phyloP scores from a whole-genome alignment of 1,139 yeast species.

The Eremothecium coryli region DNA sequence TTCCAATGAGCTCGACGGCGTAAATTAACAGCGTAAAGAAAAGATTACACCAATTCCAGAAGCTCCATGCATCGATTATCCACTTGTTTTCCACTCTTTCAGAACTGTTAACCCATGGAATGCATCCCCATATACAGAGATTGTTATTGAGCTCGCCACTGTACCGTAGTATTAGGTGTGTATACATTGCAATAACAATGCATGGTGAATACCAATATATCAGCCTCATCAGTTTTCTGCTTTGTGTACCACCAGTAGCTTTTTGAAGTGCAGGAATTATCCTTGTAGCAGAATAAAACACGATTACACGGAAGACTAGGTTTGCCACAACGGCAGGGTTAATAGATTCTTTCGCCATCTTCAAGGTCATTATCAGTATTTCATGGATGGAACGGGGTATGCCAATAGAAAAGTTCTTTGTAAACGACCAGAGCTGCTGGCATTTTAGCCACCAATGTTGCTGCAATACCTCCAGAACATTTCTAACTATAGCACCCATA shows the following conservation, averaged over 20 bases:
- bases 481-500: slow-evolving; percentile 11
- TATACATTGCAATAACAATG: slow-evolving; percentile 85
- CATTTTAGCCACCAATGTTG: slow-evolving; percentile 6
- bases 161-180: slow-evolving; percentile 86
- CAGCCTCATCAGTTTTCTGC: slow-evolving; percentile 42
- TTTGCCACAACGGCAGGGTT: slow-evolving; percentile 77
- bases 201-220: slow-evolving; percentile 89
- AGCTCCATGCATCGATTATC: slow-evolving; percentile 72
- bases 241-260: slow-evolving; percentile 23
- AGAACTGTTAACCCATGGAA: slow-evolving; percentile 11
- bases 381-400: slow-evolving; percentile 35
- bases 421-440: slow-evolving; percentile 35
- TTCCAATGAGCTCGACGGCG: slow-evolving; percentile 57
- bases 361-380: slow-evolving; percentile 50
- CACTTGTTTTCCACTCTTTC: slow-evolving; percentile 21
- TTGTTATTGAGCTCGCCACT: slow-evolving; percentile 64
- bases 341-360: slow-evolving; percentile 64
- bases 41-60: slow-evolving; percentile 96
- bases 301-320: slow-evolving; percentile 74
- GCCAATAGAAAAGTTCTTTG: slow-evolving; percentile 39
- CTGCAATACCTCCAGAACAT: background rate
- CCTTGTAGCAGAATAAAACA: slow-evolving; percentile 87
- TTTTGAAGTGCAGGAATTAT: slow-evolving; percentile 72
- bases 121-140: slow-evolving; percentile 50
- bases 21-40: slow-evolving; percentile 70